These are phyloP conservation scores for Aurinia saxatilis DNA, from an alignment of 345 rosid genomes.

Conservation along the genomic window DNA sequence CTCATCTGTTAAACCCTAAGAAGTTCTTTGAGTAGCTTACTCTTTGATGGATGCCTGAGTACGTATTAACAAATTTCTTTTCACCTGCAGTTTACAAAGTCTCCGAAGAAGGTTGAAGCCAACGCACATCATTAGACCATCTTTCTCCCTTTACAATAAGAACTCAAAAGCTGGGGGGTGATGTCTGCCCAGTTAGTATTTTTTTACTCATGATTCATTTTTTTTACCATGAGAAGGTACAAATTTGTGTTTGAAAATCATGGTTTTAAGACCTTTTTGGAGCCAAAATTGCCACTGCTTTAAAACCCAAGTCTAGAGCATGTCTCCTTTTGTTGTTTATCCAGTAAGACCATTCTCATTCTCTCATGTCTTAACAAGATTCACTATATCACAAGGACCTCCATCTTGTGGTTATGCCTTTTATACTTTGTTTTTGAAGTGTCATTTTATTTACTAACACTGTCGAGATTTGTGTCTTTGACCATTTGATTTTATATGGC, in stretches of 20 bases:
- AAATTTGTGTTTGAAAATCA: neutral
- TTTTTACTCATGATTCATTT: slow-evolving; percentile 10
- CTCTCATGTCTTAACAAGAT: neutral
- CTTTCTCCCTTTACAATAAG: slow-evolving; percentile 19
- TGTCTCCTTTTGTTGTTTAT: neutral
- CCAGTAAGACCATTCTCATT: slow-evolving; percentile 4
- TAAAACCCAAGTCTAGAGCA: neutral
- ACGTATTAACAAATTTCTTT: neutral
- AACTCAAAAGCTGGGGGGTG: slow-evolving; percentile 10
- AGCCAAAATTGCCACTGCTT: neutral
- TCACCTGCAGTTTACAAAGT: slow-evolving; percentile 16
- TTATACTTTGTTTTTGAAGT: neutral
- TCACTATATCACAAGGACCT: neutral
- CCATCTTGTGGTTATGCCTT: neutral
- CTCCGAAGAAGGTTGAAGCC: slow-evolving; percentile 20
- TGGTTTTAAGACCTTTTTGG: slow-evolving; percentile 2
- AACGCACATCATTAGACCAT: slow-evolving; percentile 16
- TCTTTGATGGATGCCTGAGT: neutral
- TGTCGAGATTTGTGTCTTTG: too few species aligned
- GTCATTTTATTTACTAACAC: too few species aligned
- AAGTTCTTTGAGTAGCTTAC: neutral
- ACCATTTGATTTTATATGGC: too few species aligned
- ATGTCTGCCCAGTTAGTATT: slow-evolving; percentile 4
- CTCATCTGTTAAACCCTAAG: neutral
- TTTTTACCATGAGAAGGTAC: slow-evolving; percentile 3